Conservation (phyloP, 257 asterid species). For the Solanum ossicruentum region DNA sequence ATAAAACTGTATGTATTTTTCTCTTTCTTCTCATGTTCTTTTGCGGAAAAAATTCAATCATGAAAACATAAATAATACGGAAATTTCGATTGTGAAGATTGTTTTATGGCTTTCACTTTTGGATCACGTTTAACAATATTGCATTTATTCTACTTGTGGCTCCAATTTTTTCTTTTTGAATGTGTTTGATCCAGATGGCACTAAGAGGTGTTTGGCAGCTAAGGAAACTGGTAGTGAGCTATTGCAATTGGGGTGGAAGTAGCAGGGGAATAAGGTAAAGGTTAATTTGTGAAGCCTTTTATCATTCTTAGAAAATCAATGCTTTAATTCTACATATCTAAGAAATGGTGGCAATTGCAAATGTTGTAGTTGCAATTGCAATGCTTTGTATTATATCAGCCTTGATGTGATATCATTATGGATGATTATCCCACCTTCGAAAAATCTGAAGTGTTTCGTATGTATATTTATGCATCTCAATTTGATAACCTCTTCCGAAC, state of each 20-base stretch:
- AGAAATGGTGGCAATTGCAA: not conserved
- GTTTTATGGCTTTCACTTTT: not conserved
- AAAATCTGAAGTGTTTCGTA: not conserved
- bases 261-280: conserved; percentile 82
- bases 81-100: not conserved
- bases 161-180: not conserved
- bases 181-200: conserved; percentile 32
- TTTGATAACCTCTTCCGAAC: not conserved
- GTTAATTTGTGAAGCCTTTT: not conserved
- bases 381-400: not conserved
- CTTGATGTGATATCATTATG: not conserved
- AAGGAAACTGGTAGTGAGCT: conserved; percentile 61
- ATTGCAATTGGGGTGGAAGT: conserved; percentile 83
- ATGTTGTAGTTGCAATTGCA: not conserved
- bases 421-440: not conserved
- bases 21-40: not conserved
- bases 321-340: not conserved
- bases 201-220: conserved; percentile 87
- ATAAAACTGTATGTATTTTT: not conserved
- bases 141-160: not conserved
- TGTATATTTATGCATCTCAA: not conserved
- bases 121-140: not conserved
- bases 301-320: not conserved
- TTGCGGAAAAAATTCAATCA: not conserved
- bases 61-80: not conserved